A percentile compares a stretch with the other conserved stretches of the same genome.
These are phyloP conservation scores for Aspergillus pseudoterreus DNA, from an alignment of 2,329 filamentous ascomycete genomes.

Conservation along the genomic window DNA sequence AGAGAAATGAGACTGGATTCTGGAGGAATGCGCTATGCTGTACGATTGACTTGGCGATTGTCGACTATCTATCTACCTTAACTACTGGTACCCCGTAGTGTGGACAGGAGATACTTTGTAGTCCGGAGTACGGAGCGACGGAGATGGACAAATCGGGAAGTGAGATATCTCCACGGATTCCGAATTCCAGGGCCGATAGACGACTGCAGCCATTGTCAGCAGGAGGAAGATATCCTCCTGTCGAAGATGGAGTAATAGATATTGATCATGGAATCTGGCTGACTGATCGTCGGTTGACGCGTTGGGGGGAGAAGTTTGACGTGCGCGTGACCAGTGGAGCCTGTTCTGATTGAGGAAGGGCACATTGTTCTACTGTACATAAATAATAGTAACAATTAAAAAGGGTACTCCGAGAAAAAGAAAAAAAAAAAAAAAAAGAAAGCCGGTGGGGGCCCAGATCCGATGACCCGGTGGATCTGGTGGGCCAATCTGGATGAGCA, in stretches of 20 bases:
- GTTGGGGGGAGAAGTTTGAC: constrained; percentile 8
- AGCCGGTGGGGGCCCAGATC: not conserved
- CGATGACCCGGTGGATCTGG: constrained; percentile 8
- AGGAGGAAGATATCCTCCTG: not conserved
- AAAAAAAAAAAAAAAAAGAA: not conserved
- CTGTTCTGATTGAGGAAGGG: not conserved
- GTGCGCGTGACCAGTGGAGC: constrained; percentile 20
- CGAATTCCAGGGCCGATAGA: no score
- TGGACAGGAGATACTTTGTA: no score
- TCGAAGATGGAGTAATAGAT: not conserved
- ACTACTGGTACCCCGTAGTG: no score
- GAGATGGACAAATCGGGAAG: no score
- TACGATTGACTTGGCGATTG: not conserved
- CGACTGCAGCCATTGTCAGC: not conserved
- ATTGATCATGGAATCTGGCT: not conserved
- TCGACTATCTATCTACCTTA: no score
- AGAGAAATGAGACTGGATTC: not conserved
- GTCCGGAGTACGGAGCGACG: no score
- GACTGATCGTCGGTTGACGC: constrained; percentile 12
- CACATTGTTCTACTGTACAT: not conserved
- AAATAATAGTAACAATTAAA: no score
- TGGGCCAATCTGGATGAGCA: constrained; percentile 18
- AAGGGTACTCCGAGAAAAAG: no score
- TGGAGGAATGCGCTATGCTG: not conserved
- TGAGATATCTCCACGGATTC: no score